Percentiles rank a stretch among this genome's conserved stretches.
Evolutionary conservation across 1,284 basidiomycete species (phyloP).

Genomic region (Malassezia japonica): DNA sequence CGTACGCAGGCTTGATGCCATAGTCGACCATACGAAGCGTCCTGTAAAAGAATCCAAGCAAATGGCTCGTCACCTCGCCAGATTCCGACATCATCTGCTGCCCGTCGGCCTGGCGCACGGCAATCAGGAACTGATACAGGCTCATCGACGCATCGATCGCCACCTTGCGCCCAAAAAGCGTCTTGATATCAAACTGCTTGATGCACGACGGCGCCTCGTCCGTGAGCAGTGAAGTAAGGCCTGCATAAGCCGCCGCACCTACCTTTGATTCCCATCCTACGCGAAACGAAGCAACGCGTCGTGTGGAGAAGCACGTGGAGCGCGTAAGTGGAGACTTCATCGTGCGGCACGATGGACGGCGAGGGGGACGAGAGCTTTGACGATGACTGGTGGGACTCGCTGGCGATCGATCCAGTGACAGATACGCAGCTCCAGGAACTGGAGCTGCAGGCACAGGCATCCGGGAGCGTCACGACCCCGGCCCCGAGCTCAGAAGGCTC

Average conservation of each 20-base stretch:
- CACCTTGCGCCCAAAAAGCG: slow-evolving; percentile 74
- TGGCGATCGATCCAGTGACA: slow-evolving; percentile 10
- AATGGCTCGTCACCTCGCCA: slow-evolving; percentile 80
- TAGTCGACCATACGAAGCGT: slow-evolving; percentile 82
- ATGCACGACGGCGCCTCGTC: slow-evolving; percentile 82
- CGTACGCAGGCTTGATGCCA: slow-evolving; percentile 94
- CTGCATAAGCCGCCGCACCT: slow-evolving; percentile 47
- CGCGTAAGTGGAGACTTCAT: background rate
- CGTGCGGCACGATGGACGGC: background rate
- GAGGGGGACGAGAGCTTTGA: slow-evolving; percentile 11
- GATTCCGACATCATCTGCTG: slow-evolving; percentile 92
- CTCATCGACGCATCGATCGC: slow-evolving; percentile 73
- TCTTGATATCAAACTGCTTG: slow-evolving; percentile 88
- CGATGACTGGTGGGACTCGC: slow-evolving; percentile 17
- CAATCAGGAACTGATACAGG: slow-evolving; percentile 80
- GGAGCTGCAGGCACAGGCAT: background rate
- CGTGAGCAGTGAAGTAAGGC: slow-evolving; percentile 71
- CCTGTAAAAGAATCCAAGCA: slow-evolving; percentile 97
- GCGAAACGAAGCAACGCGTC: background rate
- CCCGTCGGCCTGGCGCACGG: slow-evolving; percentile 88
- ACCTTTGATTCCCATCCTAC: slow-evolving; percentile 19
- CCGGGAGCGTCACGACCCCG: background rate
- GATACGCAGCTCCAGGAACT: slow-evolving; percentile 13
- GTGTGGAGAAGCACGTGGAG: background rate
- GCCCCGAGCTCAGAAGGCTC: background rate